Evolutionary conservation across 345 rosid genomes (phyloP), one percentile per base, ranked within the genome.

Genomic region (Cardamine chenopodiifolia): DNA sequence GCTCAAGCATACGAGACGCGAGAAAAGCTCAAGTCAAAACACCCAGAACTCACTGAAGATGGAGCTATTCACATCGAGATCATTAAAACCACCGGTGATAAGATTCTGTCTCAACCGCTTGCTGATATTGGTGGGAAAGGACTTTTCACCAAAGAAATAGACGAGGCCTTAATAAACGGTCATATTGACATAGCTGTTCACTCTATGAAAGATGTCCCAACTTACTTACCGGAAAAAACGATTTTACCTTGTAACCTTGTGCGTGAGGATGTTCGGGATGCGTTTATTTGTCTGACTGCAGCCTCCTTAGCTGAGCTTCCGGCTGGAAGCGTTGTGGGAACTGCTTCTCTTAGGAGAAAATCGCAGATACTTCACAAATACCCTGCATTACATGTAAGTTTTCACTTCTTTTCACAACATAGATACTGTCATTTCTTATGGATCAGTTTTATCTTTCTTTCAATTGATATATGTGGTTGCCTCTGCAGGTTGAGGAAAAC

Each of bases 71-170:
- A 92, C 64, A 90, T 95, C 39, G 97, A 90, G 80, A 85, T 92
- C 52, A 95, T 95, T 52, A 92, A 95, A 81, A 95, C 99, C 34
- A 95, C 99, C 0, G 98, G 99, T 70, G 99, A 92, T 79, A 90
- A 95, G 79, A 92, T 95, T 55, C 83, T 89, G 20, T 78, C 86
- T 25, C 97, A 92, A 72, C 99, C 99, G 8, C 98, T 95, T 63
- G 98, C 99, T 34, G 98, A 95, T 73, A 95, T 95, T 15, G 99
- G 99, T 68, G 99, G 99, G 62, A 95, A 95, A 83, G 99, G 99
- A 12, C 82, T 95, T 55, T 95, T 95, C 81, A 92, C 99, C 2
- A 95, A 92, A 77, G 99, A 95, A 71, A 95, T 95, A 44, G 98
- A 95, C 2, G 99, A 95, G 85, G 98, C 99, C 0, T 82, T 95